Evolutionary conservation across 176 grass and related monocot genomes (phyloP).

Genomic region (Oryza nivara): DNA sequence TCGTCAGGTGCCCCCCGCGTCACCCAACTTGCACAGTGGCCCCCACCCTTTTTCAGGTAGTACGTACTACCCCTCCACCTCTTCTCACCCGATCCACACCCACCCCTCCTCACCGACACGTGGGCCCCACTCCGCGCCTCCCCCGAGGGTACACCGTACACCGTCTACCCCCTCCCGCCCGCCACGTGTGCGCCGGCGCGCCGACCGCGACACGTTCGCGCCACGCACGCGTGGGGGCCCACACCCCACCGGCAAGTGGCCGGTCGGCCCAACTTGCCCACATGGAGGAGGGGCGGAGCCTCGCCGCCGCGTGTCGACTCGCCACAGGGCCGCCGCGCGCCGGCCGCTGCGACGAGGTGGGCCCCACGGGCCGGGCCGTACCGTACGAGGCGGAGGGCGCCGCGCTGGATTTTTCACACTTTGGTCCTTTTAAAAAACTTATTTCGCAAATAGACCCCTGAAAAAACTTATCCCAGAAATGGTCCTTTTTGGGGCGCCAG

Average conservation of each 20-base stretch:
- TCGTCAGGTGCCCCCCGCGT: neutral
- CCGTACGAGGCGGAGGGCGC: neutral
- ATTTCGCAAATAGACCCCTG: no score
- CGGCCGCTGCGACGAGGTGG: neutral
- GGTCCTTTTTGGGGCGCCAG: no score
- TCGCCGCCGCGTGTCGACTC: conserved; percentile 33
- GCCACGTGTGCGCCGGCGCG: conserved; percentile 7
- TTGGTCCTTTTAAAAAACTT: no score
- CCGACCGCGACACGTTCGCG: conserved; percentile 16
- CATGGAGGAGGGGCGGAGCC: neutral
- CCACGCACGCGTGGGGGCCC: neutral
- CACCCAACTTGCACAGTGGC: neutral
- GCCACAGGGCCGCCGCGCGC: neutral
- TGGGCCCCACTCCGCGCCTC: neutral
- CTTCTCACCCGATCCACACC: neutral
- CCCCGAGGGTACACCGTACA: no score
- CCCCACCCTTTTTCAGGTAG: neutral
- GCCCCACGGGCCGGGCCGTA: neutral
- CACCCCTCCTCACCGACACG: neutral
- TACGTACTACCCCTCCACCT: neutral
- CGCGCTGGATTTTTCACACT: no score
- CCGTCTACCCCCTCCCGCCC: neutral
- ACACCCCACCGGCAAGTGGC: conserved; percentile 21
- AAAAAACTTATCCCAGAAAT: no score
- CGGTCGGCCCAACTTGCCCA: conserved; percentile 38